Base-by-base conservation (phyloP, 2,329 filamentous ascomycete species). In the Ophiostoma fasciatum region DNA sequence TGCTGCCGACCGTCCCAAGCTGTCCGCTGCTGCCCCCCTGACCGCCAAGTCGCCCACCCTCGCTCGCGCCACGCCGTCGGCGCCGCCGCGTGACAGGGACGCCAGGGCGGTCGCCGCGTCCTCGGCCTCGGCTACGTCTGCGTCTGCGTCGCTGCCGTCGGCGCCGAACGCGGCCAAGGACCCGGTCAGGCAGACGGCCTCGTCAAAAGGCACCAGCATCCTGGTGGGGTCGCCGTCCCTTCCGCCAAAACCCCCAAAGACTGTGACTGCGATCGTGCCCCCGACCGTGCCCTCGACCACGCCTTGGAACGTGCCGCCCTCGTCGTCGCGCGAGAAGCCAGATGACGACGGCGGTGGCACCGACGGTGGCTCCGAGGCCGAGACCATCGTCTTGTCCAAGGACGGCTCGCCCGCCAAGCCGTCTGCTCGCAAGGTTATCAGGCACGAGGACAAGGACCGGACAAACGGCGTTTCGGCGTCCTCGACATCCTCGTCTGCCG, bases 351-450 rank as follows among this genome's bases (percentile, higher is more conserved):
- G 60, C 42, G 54, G 48, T 37, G 53, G 52, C 17, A 59, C 59
- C 39, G 74, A 76, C 40, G 73, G 66, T 49, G 74, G 78, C 47
- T 82, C 77, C 2, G 77, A 82, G 49, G 76, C 77, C 33, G 77
- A 82, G 57, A 82, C 77, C 12, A 78, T 81, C 42, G 75, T 82
- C 25, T 54, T 80, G 23, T 66, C 73, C 20, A 78, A 77, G 49
- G 69, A 78, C 50, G 71, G 71, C 27, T 78, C 73, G 18, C 73
- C 72, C 1, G 70, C 71, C 40, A 78, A 78, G 53, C 61, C 62
- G 1, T 30, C 41, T 5, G 42, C 14, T 40, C 66, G 71, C 40
- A 78, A 77, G 55, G 61, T 71, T 31, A 66, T 70, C 48, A 78
- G 76, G 51, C 71, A 77, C 45, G 75, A 78, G 50, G 71, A 76